Evolutionary conservation across 176 grass and related monocot genomes (phyloP), one percentile per base, ranked within the genome.

Genomic region (Oryza officinalis): DNA sequence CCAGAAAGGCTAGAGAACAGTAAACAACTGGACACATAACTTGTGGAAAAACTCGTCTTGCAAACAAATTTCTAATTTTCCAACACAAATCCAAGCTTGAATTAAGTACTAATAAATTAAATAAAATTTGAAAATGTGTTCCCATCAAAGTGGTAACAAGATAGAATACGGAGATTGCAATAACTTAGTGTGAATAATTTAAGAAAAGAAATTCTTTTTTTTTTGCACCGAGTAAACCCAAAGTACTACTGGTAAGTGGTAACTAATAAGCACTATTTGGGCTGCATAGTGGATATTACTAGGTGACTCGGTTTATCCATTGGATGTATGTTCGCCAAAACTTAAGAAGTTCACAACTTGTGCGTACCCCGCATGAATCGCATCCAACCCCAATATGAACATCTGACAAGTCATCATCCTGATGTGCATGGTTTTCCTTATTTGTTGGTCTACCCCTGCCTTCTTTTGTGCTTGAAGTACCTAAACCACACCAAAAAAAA

Each of bases 351-450:
- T 40, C 63, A 68, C 54, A 25, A 41, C 10, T 44, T 40, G 63
- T 20, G 87, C 93, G 75, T 98, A 99, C 96, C 91, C 96, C 96
- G 78, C 96, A 99, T 61, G 87, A 83, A 81, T 99, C 96, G 2
- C 96, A 99, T 38, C 93, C 96, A 78, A 96, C 86, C 46, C 91
- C 89, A 68, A 86, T 4, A 38, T 99, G 91, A 90, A 92, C 26
- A 81, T 92, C 57, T 35, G 40, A 81, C 38, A 71, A 40, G 41
- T 86, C 80, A 1, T 86, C 80, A 1, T 69, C 32, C 33, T 20
- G 23, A 7, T 27, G 49, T 61, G 17, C 80, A n/a, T 12, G 3
- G 49, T 27, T 47, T 43, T 30, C 46, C 43, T 75, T 84, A 59
- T 80, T 82, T 66, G 52, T 59, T 61, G 38, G 13, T 67, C 41